Evolutionary conservation across 306 rosid species (phyloP).

Genomic region (Quercus dentata): DNA sequence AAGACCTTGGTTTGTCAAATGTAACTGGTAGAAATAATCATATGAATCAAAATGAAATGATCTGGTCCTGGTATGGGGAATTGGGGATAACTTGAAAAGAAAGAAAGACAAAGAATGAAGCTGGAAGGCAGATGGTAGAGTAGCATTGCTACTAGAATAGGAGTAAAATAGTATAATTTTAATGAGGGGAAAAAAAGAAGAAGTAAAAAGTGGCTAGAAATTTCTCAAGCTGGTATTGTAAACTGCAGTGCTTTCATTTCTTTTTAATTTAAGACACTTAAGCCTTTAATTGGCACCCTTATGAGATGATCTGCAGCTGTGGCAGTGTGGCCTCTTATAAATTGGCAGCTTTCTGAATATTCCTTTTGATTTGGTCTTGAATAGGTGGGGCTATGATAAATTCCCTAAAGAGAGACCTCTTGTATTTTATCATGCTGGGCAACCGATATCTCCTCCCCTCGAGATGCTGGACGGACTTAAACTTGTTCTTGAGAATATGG

Average conservation of each 20-base stretch:
- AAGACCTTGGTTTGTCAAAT: neutral
- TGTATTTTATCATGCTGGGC: constrained; percentile 62
- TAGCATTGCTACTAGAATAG: neutral
- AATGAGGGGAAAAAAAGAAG: neutral
- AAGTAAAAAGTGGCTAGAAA: neutral
- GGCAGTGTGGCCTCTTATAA: neutral
- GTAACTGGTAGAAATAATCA: neutral
- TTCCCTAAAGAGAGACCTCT: constrained; percentile 83
- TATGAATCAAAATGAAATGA: too few species aligned
- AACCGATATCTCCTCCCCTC: constrained; percentile 67
- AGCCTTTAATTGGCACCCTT: neutral
- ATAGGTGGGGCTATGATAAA: constrained; percentile 85
- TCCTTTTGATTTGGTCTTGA: constrained; percentile 22
- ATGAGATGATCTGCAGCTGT: neutral
- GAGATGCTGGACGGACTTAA: constrained; percentile 67
- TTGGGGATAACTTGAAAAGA: neutral
- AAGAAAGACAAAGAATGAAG: neutral
- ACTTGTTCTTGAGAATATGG: constrained; percentile 62
- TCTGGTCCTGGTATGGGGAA: neutral
- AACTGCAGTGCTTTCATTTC: constrained; percentile 7
- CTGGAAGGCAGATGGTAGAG: neutral
- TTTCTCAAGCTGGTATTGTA: constrained; percentile 1
- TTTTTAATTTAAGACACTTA: constrained; percentile 1
- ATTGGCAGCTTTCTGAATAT: neutral
- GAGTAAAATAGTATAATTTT: neutral